Evolutionary conservation across 116 monocot genomes (phyloP), one percentile per base, ranked within the genome.

Genomic region (Thalassia testudinum): DNA sequence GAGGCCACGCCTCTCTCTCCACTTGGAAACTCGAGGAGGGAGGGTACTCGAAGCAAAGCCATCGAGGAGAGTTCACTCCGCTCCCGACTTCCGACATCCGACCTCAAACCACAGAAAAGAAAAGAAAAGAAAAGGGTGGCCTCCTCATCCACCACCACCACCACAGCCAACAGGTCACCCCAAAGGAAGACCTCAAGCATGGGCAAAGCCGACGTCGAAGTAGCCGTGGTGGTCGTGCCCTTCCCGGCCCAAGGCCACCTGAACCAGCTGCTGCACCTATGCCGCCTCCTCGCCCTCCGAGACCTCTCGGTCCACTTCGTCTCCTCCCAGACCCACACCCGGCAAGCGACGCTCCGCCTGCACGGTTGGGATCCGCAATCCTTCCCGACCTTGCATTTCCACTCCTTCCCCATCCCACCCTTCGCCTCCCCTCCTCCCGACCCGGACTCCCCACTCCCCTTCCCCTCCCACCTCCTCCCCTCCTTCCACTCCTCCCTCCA

Each of bases 211-310:
- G 8, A n/a, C 1, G 17, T 15, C 1, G 66, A 52, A 18, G 70
- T 74, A 1, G 50, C 57, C 16, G 53, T 80, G 14, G 69, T 86
- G 48, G 61, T 63, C 7, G 72, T 81, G 17, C 80, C 86, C 1
- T 72, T 86, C 34, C 86, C 86, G 3, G 75, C 75, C 0, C 78
- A 80, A 14, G 86, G 81, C 59, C 86, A 86, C 64, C 75, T 86
- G 23, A 86, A 81, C 63, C 78, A 72, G 42, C 75, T 86, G 60
- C 80, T 86, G 63, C 86, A 86, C 64, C 70, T 86, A 65, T 71
- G 66, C 27, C 60, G 63, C 49, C 69, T 61, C 19, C 27, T 86
- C 56, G 50, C 69, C 23, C 63, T 25, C 44, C 52, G 40, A 28
- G 65, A 66, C 51, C 11, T 80, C 26, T 16, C 77, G 27, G 65